phyloP scores from a whole-genome alignment of 2,329 filamentous ascomycete species.

The Neofusicoccum sp. region DNA sequence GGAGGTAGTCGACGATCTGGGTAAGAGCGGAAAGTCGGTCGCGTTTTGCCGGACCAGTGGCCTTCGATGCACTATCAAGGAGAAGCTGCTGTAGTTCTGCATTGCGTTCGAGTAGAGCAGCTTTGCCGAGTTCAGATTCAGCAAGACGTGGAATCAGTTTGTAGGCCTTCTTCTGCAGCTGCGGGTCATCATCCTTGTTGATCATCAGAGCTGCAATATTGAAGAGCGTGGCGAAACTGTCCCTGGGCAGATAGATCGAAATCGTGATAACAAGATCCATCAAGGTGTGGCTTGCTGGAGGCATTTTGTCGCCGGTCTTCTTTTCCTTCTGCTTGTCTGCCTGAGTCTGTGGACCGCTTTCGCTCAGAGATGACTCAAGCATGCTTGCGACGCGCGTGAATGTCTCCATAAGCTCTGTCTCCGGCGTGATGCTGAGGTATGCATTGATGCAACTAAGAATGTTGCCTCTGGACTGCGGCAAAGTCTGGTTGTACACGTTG shows the following conservation, averaged over 20 bases:
- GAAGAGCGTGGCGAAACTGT: constrained; percentile 83
- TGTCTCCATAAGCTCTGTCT: constrained; percentile 76
- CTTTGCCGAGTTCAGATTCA: constrained; percentile 72
- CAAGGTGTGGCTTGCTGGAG: constrained; percentile 87
- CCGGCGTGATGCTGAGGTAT: constrained; percentile 83
- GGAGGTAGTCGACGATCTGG: constrained; percentile 76
- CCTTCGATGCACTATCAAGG: constrained; percentile 75
- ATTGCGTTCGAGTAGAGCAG: constrained; percentile 74
- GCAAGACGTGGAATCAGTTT: constrained; percentile 91
- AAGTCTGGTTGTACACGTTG: constrained; percentile 96
- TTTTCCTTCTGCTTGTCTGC: constrained; percentile 61
- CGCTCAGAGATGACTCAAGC: constrained; percentile 69
- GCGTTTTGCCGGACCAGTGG: constrained; percentile 78
- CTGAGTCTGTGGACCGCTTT: constrained; percentile 61
- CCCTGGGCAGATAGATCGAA: constrained; percentile 83
- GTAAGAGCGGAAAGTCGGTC: constrained; percentile 82
- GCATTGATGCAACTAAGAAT: constrained; percentile 94
- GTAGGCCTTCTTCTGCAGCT: constrained; percentile 98
- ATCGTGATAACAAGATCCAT: constrained; percentile 98
- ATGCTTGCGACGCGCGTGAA: constrained; percentile 84
- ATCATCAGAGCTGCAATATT: constrained; percentile 82
- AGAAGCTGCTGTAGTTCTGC: constrained; percentile 79
- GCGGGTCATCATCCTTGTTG: constrained; percentile 77
- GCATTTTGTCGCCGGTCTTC: constrained; percentile 69
- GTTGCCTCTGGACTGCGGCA: constrained; percentile 86